These are phyloP conservation scores for Saccharomyces hybrid DNA, from an alignment of 1,139 yeast genomes.

Conservation along the genomic window DNA sequence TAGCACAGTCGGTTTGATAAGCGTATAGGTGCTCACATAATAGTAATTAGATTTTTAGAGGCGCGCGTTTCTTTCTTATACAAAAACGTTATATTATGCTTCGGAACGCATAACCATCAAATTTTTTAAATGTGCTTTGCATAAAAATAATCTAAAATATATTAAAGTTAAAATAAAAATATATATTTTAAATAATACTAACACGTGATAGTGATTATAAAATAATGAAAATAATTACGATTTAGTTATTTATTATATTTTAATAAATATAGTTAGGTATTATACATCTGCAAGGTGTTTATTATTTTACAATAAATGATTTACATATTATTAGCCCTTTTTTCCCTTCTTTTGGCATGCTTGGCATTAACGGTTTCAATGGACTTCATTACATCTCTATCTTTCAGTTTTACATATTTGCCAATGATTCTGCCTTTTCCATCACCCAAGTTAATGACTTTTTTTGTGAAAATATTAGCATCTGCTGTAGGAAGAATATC, in stretches of 20 bases:
- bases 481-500: constrained; percentile 19
- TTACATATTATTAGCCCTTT: neutral
- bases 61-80: neutral
- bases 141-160: too few relatives aligned
- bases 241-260: too few relatives aligned
- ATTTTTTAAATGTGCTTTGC: neutral
- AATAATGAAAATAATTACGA: neutral
- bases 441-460: constrained; percentile 55
- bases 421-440: constrained; percentile 56
- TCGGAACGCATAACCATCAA: neutral
- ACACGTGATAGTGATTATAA: neutral
- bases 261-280: too few relatives aligned
- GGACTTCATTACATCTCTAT: constrained; percentile 53
- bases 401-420: constrained; percentile 49
- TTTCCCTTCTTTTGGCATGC: constrained; percentile 41
- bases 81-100: too few relatives aligned
- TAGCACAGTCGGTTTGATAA: neutral
- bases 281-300: too few relatives aligned
- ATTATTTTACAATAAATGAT: too few relatives aligned
- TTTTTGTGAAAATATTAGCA: constrained; percentile 26
- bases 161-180: too few relatives aligned
- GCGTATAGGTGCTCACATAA: neutral
- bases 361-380: constrained; percentile 62
- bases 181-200: too few relatives aligned
- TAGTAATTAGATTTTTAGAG: neutral